phyloP scores from a whole-genome alignment of 306 rosid species.

The Malus sylvestris region DNA sequence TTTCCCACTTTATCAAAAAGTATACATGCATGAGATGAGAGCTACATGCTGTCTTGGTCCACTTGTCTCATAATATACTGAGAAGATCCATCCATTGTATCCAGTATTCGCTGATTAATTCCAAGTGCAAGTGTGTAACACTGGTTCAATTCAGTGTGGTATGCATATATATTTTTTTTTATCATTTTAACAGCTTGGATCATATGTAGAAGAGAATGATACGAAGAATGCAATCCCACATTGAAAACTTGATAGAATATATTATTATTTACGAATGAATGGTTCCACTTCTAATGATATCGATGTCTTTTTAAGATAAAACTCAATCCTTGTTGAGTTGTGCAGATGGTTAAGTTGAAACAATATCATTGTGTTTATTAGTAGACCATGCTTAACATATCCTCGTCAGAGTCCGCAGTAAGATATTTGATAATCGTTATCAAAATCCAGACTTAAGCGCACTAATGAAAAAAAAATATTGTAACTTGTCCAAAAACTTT shows the following conservation, averaged over 20 bases:
- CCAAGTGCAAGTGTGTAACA: no score
- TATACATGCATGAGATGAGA: conserved; percentile 6
- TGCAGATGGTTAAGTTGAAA: no score
- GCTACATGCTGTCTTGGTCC: conserved; percentile 16
- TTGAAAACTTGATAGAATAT: no score
- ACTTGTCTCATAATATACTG: conserved; percentile 1
- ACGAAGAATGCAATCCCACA: no score
- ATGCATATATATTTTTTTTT: not conserved
- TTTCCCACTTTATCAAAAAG: conserved; percentile 20
- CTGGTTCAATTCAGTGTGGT: not conserved
- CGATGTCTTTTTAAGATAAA: no score
- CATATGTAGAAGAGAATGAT: no score
- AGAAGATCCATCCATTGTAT: not conserved
- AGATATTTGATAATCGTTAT: not conserved
- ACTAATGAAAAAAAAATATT: not conserved
- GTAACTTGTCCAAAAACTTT: not conserved
- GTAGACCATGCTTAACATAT: no score
- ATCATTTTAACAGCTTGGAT: conserved; percentile 5
- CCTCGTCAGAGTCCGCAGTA: not conserved
- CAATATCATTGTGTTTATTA: no score
- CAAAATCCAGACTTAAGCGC: not conserved
- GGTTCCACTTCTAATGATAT: no score
- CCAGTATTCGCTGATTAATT: not conserved
- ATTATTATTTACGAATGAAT: no score
- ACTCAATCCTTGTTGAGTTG: no score